phyloP scores from a whole-genome alignment of 225 moss, liverwort and hornwort species.

The Lunularia cruciata region DNA sequence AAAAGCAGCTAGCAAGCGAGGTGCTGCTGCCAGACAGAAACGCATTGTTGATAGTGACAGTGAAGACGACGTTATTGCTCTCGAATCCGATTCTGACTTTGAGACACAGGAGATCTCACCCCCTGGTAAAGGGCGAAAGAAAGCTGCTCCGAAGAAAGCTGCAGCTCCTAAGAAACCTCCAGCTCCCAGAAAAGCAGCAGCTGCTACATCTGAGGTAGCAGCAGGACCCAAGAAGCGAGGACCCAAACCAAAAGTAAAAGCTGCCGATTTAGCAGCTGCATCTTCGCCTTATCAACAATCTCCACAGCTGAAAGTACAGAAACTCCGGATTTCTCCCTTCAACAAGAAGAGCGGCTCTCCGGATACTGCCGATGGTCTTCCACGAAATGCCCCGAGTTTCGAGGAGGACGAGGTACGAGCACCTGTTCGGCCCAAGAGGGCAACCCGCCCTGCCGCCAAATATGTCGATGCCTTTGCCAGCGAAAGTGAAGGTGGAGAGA shows the following conservation, averaged over 20 bases:
- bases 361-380: slow-evolving; percentile 3
- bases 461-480: neutral
- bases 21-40: neutral
- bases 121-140: slow-evolving; percentile 22
- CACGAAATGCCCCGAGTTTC: slow-evolving; percentile 21
- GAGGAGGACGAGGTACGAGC: slow-evolving; percentile 3
- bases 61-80: slow-evolving; percentile 29
- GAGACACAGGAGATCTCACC: slow-evolving; percentile 22
- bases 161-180: slow-evolving; percentile 10
- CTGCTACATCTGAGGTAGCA: neutral
- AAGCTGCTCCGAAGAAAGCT: slow-evolving; percentile 20
- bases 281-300: slow-evolving; percentile 24
- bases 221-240: slow-evolving; percentile 42
- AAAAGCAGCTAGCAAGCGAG: slow-evolving; percentile 13
- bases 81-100: slow-evolving; percentile 17
- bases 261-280: neutral
- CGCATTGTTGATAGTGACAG: slow-evolving; percentile 30
- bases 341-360: slow-evolving; percentile 51
- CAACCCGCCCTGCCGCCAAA: slow-evolving; percentile 17
- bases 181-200: slow-evolving; percentile 18
- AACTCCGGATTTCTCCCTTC: slow-evolving; percentile 46
- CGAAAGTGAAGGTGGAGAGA: slow-evolving; percentile 17
- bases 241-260: slow-evolving; percentile 25
- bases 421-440: slow-evolving; percentile 24
- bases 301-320: slow-evolving; percentile 43